These are phyloP conservation scores for Paramyrothecium roridum DNA, from an alignment of 2,329 filamentous ascomycete genomes.

Conservation along the genomic window DNA sequence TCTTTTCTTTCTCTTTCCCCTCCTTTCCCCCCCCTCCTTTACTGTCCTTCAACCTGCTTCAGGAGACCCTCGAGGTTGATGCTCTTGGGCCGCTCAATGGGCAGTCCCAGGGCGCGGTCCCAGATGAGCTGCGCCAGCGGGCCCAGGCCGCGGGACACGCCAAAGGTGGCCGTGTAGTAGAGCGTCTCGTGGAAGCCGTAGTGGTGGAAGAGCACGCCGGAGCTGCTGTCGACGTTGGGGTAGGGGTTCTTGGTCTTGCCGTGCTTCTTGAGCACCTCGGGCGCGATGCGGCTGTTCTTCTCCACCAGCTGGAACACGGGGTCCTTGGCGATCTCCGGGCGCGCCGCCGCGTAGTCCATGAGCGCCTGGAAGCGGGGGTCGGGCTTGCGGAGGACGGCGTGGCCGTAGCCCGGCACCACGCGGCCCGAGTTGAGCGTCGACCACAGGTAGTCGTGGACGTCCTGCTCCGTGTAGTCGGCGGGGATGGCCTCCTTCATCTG, in stretches of 20 bases:
- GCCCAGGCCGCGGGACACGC: conserved; percentile 70
- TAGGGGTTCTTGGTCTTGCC: conserved; percentile 98
- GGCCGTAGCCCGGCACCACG: conserved; percentile 92
- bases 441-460: conserved; percentile 91
- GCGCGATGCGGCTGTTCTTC: conserved; percentile 89
- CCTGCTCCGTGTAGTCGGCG: conserved; percentile 69
- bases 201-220: conserved; percentile 94
- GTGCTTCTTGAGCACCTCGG: conserved; percentile 85
- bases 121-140: conserved; percentile 93
- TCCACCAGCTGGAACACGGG: conserved; percentile 93
- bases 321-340: conserved; percentile 80
- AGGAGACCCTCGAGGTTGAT: conserved; percentile 88
- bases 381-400: conserved; percentile 93
- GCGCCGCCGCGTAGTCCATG: conserved; percentile 88
- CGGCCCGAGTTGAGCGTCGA: conserved; percentile 87
- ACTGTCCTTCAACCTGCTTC: conserved; percentile 56
- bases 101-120: conserved; percentile 89
- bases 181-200: conserved; percentile 97
- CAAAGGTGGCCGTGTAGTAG: conserved; percentile 81
- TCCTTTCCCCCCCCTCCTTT: conserved; percentile 8
- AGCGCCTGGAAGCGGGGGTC: conserved; percentile 95
- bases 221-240: conserved; percentile 92
- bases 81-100: conserved; percentile 97
- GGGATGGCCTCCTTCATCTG: conserved; percentile 93
- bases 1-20: background rate